phyloP scores from a whole-genome alignment of 2,329 filamentous ascomycete genomes.

The Arthrobotrys pseudoclavata region DNA sequence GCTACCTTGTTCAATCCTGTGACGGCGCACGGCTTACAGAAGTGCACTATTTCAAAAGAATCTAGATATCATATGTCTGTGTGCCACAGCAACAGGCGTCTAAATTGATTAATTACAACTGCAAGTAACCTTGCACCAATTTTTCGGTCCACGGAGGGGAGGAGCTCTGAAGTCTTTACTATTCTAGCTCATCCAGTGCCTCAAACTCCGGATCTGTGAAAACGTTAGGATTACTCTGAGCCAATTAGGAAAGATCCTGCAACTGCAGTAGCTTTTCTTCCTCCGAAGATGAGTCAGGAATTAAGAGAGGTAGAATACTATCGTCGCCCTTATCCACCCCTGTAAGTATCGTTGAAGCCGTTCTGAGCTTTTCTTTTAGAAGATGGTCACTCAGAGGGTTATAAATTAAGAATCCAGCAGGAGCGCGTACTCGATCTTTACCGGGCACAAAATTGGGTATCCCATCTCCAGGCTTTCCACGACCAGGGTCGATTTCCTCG shows the following conservation, averaged over 20 bases:
- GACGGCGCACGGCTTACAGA: too few relatives aligned
- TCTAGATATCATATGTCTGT: too few relatives aligned
- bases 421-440: not conserved
- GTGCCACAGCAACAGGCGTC: not conserved
- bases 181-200: slow-evolving; percentile 6
- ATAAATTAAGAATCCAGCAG: not conserved
- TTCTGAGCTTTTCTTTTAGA: not conserved
- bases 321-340: not conserved
- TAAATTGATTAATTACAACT: not conserved
- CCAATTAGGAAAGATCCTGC: not conserved
- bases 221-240: not conserved
- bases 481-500: not conserved
- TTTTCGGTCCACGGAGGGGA: not conserved
- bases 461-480: not conserved
- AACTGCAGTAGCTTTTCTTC: not conserved
- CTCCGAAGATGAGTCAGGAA: not conserved
- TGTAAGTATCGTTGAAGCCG: not conserved
- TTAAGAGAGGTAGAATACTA: not conserved
- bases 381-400: not conserved
- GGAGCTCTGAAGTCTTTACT: not conserved
- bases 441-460: not conserved
- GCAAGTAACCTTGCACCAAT: not conserved
- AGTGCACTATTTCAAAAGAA: too few relatives aligned
- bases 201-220: not conserved
- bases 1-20: too few relatives aligned